phyloP scores from a whole-genome alignment of 345 rosid species.

The Raphanus raphanistrum region DNA sequence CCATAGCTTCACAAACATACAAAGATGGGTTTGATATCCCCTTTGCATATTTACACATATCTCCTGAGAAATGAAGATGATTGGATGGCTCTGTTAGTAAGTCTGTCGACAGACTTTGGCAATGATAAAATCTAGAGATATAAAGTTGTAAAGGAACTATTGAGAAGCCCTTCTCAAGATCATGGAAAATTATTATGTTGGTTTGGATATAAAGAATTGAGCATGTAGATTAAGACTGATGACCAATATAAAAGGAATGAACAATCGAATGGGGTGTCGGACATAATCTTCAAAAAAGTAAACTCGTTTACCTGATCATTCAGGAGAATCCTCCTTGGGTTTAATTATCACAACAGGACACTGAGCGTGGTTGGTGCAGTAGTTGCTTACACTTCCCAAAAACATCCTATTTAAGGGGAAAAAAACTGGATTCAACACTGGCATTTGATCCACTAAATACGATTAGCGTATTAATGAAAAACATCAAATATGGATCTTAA shows the following conservation, averaged over 20 bases:
- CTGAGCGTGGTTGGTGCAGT: slow-evolving; percentile 72
- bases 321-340: slow-evolving; percentile 50
- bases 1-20: slow-evolving; percentile 20
- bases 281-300: not conserved
- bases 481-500: slow-evolving; percentile 1
- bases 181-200: not conserved
- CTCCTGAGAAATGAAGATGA: slow-evolving; percentile 17
- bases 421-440: slow-evolving; percentile 4
- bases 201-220: not conserved
- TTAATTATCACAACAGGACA: slow-evolving; percentile 78
- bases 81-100: not conserved
- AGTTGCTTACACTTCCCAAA: slow-evolving; percentile 95
- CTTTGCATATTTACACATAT: not conserved
- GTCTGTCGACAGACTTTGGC: not conserved
- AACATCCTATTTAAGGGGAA: slow-evolving; percentile 63
- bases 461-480: not conserved
- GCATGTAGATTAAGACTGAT: not conserved
- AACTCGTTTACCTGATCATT: slow-evolving; percentile 42
- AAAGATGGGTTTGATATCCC: slow-evolving; percentile 7
- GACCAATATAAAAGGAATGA: not conserved
- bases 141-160: not conserved
- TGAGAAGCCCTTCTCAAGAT: not conserved
- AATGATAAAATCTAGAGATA: not conserved
- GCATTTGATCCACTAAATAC: not conserved
- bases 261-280: not conserved